Evolutionary conservation across 78 protist species (phyloP).

Genomic region (Neovahlkampfia damariscottae): DNA sequence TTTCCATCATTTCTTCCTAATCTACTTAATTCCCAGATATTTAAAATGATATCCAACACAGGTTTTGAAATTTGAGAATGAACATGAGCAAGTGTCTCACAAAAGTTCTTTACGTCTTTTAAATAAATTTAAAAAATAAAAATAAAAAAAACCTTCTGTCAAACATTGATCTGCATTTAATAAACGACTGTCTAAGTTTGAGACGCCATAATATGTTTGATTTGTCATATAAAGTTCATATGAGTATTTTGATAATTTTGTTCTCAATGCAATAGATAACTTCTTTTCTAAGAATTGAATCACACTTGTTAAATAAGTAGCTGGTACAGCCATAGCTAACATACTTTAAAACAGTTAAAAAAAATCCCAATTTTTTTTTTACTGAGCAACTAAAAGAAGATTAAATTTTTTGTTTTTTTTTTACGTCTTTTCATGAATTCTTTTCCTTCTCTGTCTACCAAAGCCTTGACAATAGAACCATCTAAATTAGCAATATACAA

Average conservation of each 20-base stretch:
- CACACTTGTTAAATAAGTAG: not conserved
- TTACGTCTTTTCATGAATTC: not conserved
- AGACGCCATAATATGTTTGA: not conserved
- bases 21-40: no score
- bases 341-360: not conserved
- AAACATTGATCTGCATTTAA: not conserved
- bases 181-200: not conserved
- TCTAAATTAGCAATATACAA: conserved; percentile 7
- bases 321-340: conserved; percentile 9
- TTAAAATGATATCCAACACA: conserved; percentile 25
- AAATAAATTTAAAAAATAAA: no score
- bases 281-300: not conserved
- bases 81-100: conserved; percentile 17
- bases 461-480: not conserved
- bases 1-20: no score
- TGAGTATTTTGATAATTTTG: not conserved
- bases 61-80: conserved; percentile 28
- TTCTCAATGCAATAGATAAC: conserved; percentile 4
- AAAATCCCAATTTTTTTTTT: no score
- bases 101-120: conserved; percentile 18
- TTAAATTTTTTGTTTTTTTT: no score
- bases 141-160: no score
- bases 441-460: not conserved
- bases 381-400: no score
- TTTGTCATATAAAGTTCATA: not conserved